These are phyloP conservation scores for Urochloa ruziziensis DNA, from an alignment of 176 grass and related monocot genomes.

Conservation along the genomic window DNA sequence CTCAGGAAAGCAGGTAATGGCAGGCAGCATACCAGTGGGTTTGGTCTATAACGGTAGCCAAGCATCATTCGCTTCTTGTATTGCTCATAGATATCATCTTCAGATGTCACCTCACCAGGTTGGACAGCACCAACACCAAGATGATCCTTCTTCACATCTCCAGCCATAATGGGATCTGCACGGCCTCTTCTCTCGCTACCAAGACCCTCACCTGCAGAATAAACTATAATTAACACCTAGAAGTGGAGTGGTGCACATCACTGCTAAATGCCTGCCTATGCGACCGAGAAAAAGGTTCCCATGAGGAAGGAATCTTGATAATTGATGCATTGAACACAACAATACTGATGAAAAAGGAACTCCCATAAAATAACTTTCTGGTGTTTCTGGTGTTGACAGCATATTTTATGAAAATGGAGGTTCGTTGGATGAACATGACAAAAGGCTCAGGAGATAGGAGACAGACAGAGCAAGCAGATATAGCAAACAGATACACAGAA, in stretches of 20 bases:
- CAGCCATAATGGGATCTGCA: slow-evolving; percentile 82
- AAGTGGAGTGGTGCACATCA: neutral
- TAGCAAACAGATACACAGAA: neutral
- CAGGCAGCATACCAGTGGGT: slow-evolving; percentile 66
- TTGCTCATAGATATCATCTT: slow-evolving; percentile 99
- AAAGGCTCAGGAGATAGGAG: neutral
- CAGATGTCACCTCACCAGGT: slow-evolving; percentile 68
- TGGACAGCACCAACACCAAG: slow-evolving; percentile 88
- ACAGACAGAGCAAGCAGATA: neutral
- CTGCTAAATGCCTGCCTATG: neutral
- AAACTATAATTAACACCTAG: slow-evolving; percentile 8
- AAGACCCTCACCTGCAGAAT: slow-evolving; percentile 88
- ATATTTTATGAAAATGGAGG: neutral
- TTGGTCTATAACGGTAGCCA: slow-evolving; percentile 88
- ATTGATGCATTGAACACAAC: neutral
- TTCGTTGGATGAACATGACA: neutral
- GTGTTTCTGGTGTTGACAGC: neutral
- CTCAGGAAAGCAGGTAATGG: neutral
- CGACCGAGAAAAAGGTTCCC: neutral
- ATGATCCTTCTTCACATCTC: slow-evolving; percentile 85
- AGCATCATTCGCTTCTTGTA: slow-evolving; percentile 99
- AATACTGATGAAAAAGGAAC: neutral
- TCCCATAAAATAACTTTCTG: neutral
- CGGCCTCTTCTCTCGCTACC: slow-evolving; percentile 85
- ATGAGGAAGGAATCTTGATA: neutral